These are phyloP conservation scores for Vigna nakashimae DNA, from an alignment of 306 rosid genomes.

Conservation along the genomic window DNA sequence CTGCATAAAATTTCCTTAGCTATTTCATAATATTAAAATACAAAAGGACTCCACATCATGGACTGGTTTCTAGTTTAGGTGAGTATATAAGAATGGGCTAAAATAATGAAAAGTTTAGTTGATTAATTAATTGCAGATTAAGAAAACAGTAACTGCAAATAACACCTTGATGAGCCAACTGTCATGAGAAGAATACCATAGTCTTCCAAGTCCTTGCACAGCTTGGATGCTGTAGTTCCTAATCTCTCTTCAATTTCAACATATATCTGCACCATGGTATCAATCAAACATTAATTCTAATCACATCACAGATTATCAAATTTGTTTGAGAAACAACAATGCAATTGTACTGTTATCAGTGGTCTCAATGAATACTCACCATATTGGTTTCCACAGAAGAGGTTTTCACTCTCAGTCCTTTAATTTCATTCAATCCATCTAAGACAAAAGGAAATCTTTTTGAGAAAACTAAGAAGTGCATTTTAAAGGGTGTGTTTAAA, in stretches of 20 bases:
- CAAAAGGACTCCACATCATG: too few relatives aligned
- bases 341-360: not conserved
- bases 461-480: slow-evolving; percentile 2
- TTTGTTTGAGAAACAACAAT: slow-evolving; percentile 8
- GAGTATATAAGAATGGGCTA: too few relatives aligned
- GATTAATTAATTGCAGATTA: not conserved
- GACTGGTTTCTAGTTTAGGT: too few relatives aligned
- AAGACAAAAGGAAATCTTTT: slow-evolving; percentile 13
- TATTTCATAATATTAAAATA: too few relatives aligned
- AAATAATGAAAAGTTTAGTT: not conserved
- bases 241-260: slow-evolving; percentile 65
- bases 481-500: not conserved
- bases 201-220: slow-evolving; percentile 63
- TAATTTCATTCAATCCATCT: slow-evolving; percentile 69
- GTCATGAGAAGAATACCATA: slow-evolving; percentile 64
- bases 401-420: slow-evolving; percentile 63
- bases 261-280: slow-evolving; percentile 51
- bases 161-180: slow-evolving; percentile 64
- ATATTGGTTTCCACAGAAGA: slow-evolving; percentile 78
- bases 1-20: too few relatives aligned
- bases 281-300: not conserved
- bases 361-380: slow-evolving; percentile 53
- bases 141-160: not conserved
- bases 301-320: not conserved
- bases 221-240: slow-evolving; percentile 56